Evolutionary conservation across 176 grass and related monocot species (phyloP).

Genomic region (Tillandsia fasciculata): DNA sequence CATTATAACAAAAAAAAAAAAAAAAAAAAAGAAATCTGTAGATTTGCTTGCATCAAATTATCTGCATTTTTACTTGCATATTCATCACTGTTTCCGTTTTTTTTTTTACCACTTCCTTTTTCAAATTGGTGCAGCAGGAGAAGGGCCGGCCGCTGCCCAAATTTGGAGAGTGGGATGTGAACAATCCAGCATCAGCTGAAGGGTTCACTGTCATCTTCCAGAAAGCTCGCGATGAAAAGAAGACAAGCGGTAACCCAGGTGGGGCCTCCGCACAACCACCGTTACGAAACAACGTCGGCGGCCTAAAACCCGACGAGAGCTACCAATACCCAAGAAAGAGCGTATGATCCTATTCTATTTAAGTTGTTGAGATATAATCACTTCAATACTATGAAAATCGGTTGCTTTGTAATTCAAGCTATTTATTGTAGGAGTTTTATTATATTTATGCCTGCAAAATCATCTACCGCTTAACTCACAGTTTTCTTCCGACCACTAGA

Average conservation of each 20-base stretch:
- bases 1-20: neutral
- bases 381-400: neutral
- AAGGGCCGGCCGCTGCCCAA: conserved; percentile 34
- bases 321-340: conserved; percentile 28
- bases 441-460: no score
- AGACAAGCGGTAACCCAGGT: conserved; percentile 8
- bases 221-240: conserved; percentile 46
- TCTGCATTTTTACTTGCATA: neutral
- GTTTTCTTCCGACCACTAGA: no score
- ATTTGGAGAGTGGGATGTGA: conserved; percentile 50
- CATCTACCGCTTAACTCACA: no score
- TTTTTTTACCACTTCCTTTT: neutral
- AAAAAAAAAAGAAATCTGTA: neutral
- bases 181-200: conserved; percentile 43
- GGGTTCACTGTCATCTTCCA: conserved; percentile 49
- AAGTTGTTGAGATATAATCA: neutral
- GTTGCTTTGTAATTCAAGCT: no score
- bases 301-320: conserved; percentile 22
- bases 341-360: conserved; percentile 22
- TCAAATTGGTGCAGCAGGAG: conserved; percentile 21
- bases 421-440: no score
- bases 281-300: conserved; percentile 14
- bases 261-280: conserved; percentile 6
- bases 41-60: neutral
- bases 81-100: neutral